These are phyloP conservation scores for Nakazawaea sp. DNA, from an alignment of 805 yeast genomes.

Conservation along the genomic window DNA sequence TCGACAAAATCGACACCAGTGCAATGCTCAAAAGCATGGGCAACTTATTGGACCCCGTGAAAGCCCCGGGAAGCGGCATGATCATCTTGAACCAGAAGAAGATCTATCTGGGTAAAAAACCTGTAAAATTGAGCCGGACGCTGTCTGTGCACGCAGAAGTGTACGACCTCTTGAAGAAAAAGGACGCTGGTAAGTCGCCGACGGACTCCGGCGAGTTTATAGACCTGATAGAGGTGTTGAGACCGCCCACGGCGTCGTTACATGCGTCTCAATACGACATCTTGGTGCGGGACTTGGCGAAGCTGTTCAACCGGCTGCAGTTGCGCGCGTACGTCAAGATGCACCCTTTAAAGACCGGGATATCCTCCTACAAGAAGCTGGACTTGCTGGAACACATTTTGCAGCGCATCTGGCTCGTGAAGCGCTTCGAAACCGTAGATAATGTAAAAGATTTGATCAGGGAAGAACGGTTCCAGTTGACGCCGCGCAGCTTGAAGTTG, in stretches of 20 bases:
- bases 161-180: not conserved
- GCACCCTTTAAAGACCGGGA: not conserved
- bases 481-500: constrained; percentile 23
- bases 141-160: not conserved
- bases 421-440: constrained; percentile 6
- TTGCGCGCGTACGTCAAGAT: not conserved
- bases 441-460: constrained; percentile 14
- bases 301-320: constrained; percentile 5
- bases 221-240: not conserved
- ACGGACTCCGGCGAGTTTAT: constrained; percentile 1
- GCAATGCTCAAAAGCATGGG: no score
- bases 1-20: no score
- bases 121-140: not conserved
- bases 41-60: no score
- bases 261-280: constrained; percentile 3
- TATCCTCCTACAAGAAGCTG: not conserved
- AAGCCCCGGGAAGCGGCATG: not conserved
- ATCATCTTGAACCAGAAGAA: constrained; percentile 3
- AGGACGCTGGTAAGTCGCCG: not conserved
- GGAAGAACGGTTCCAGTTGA: constrained; percentile 19
- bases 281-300: not conserved
- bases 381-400: constrained; percentile 3
- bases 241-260: not conserved
- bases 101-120: not conserved
- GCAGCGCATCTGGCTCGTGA: constrained; percentile 3